Evolutionary conservation across 2,329 filamentous ascomycete genomes (phyloP).

Genomic region (Neopestalotiopsis rosae): DNA sequence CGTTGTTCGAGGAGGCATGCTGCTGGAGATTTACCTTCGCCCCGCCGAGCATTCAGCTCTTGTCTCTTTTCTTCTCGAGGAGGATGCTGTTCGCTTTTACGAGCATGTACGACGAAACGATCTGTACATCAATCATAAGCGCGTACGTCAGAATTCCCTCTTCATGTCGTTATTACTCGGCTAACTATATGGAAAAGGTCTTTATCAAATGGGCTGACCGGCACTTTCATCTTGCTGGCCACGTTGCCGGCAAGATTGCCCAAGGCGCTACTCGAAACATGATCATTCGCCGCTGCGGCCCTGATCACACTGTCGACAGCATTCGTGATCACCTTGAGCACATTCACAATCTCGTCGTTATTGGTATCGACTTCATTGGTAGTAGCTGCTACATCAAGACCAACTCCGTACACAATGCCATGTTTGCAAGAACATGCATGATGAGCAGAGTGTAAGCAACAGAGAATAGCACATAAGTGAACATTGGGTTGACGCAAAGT

Average conservation of each 20-base stretch:
- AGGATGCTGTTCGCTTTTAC: conserved; percentile 68
- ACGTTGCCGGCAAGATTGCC: conserved; percentile 68
- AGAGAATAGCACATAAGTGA: conserved; percentile 14
- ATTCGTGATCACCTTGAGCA: conserved; percentile 80
- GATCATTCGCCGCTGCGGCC: conserved; percentile 65
- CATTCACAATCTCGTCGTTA: conserved; percentile 78
- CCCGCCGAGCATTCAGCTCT: conserved; percentile 62
- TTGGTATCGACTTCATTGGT: conserved; percentile 65
- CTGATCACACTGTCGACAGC: conserved; percentile 63
- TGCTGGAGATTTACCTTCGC: conserved; percentile 73
- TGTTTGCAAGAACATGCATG: conserved; percentile 81
- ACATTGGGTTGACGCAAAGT: conserved; percentile 33
- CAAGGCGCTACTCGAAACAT: conserved; percentile 76
- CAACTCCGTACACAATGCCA: conserved; percentile 77
- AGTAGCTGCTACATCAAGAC: conserved; percentile 72
- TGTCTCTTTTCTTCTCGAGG: conserved; percentile 72
- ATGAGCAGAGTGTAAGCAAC: conserved; percentile 60
- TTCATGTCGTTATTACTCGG: neutral
- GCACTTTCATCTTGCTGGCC: conserved; percentile 68
- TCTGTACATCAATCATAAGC: conserved; percentile 71
- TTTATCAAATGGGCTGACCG: conserved; percentile 72
- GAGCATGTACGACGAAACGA: conserved; percentile 68
- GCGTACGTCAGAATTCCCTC: conserved; percentile 51
- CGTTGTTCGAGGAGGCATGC: conserved; percentile 70
- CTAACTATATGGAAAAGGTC: conserved; percentile 53